These are phyloP conservation scores for Gossypium davidsonii DNA, from an alignment of 441 rosid genomes.

Conservation along the genomic window DNA sequence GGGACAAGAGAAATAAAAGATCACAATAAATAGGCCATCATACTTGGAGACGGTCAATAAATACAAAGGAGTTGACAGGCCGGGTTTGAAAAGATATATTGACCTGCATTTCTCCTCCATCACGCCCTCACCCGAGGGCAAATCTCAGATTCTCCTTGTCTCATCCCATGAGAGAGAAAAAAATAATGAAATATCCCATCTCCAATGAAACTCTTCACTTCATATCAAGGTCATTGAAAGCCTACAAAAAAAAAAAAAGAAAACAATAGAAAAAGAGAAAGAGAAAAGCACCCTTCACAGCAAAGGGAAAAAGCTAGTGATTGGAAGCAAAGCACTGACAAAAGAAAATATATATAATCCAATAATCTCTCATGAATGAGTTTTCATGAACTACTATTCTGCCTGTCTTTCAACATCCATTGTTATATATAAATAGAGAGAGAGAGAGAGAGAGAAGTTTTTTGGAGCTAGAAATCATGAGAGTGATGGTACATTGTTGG, in stretches of 20 bases:
- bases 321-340: conserved; percentile 19
- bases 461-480: conserved; percentile 28
- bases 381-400: conserved; percentile 19
- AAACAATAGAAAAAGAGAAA: neutral
- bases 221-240: conserved; percentile 27
- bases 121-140: conserved; percentile 18
- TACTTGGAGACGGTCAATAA: conserved; percentile 38
- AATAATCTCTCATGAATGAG: conserved; percentile 22
- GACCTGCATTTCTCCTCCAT: conserved; percentile 34
- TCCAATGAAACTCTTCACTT: conserved; percentile 33
- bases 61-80: conserved; percentile 56
- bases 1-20: conserved; percentile 39
- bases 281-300: neutral
- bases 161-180: conserved; percentile 25
- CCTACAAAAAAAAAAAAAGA: conserved; percentile 33
- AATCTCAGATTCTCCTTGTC: conserved; percentile 48
- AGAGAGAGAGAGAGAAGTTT: conserved; percentile 1
- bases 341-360: conserved; percentile 23
- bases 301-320: neutral
- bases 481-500: conserved; percentile 67
- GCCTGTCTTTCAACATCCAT: conserved; percentile 22
- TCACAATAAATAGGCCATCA: conserved; percentile 33
- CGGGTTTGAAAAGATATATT: conserved; percentile 42
- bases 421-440: conserved; percentile 18
- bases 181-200: conserved; percentile 11